Percentiles rank a stretch among this genome's conserved stretches.
Evolutionary conservation across 495 filamentous ascomycete genomes (phyloP).

Genomic region (Chlorociboria aeruginascens): DNA sequence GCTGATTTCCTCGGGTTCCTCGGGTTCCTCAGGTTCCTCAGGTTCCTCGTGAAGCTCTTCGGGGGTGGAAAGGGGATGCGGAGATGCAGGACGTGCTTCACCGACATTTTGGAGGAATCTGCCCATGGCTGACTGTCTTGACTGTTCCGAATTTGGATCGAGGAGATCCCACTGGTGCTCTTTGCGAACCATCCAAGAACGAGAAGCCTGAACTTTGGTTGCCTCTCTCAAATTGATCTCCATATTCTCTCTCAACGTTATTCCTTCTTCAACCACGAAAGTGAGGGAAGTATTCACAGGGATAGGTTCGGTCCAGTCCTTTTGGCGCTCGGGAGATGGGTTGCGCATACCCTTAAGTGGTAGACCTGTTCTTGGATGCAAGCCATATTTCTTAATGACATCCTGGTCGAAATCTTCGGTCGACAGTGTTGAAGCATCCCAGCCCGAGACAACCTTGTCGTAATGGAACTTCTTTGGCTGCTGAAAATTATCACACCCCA

Average conservation of each 20-base stretch:
- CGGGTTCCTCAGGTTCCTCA: background rate
- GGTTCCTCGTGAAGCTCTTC: background rate
- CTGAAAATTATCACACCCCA: constrained; percentile 6
- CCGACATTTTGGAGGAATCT: too few relatives aligned
- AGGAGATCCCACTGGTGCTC: too few relatives aligned
- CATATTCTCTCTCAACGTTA: too few relatives aligned
- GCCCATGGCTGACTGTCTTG: too few relatives aligned
- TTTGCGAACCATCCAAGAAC: too few relatives aligned
- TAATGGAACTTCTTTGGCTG: constrained; percentile 12
- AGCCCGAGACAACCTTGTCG: constrained; percentile 5
- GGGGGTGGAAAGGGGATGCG: too few relatives aligned
- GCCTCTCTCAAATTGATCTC: too few relatives aligned
- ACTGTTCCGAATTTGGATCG: too few relatives aligned
- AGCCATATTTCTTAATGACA: constrained; percentile 1
- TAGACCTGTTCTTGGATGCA: constrained; percentile 16
- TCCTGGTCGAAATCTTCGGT: constrained; percentile 14
- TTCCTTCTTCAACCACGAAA: too few relatives aligned
- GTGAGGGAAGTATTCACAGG: background rate
- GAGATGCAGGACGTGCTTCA: too few relatives aligned
- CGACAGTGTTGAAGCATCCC: constrained; percentile 11
- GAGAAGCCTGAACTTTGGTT: too few relatives aligned
- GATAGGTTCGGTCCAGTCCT: background rate
- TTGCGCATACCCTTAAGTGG: constrained; percentile 4
- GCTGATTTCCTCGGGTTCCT: background rate
- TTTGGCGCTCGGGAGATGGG: background rate